phyloP scores from a whole-genome alignment of 2,329 filamentous ascomycete genomes.

The Aspergillus eucalypticola region DNA sequence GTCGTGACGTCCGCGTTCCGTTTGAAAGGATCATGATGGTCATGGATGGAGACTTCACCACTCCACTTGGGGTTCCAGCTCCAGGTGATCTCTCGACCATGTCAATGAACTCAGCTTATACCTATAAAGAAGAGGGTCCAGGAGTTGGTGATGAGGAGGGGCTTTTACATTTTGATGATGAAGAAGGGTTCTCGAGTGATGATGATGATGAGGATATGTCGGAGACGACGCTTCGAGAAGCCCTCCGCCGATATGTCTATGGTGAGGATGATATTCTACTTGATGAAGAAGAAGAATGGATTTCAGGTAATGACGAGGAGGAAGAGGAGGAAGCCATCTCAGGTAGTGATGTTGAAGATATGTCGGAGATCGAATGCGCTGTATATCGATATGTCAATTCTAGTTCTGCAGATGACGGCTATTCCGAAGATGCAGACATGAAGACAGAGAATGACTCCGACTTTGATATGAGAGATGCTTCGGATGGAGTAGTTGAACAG shows the following conservation, averaged over 20 bases:
- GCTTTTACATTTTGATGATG: too few relatives aligned
- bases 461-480: not conserved
- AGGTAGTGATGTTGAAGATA: too few relatives aligned
- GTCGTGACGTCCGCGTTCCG: conserved; percentile 52
- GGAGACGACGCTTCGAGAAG: too few relatives aligned
- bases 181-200: too few relatives aligned
- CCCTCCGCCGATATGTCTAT: too few relatives aligned
- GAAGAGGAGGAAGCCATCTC: too few relatives aligned
- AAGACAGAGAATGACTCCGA: not conserved
- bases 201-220: too few relatives aligned
- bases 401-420: conserved; percentile 11
- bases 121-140: conserved; percentile 36
- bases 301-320: too few relatives aligned
- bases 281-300: too few relatives aligned
- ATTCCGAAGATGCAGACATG: not conserved
- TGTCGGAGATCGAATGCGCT: too few relatives aligned
- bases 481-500: not conserved
- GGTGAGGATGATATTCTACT: too few relatives aligned
- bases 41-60: conserved; percentile 30
- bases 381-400: too few relatives aligned
- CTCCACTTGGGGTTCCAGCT: not conserved
- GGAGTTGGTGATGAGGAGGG: conserved; percentile 38
- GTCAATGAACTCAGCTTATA: conserved; percentile 26
- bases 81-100: not conserved
- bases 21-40: conserved; percentile 53